Evolutionary conservation across 177 flowering plant genomes (phyloP).

Genomic region (Vitis hybrid): DNA sequence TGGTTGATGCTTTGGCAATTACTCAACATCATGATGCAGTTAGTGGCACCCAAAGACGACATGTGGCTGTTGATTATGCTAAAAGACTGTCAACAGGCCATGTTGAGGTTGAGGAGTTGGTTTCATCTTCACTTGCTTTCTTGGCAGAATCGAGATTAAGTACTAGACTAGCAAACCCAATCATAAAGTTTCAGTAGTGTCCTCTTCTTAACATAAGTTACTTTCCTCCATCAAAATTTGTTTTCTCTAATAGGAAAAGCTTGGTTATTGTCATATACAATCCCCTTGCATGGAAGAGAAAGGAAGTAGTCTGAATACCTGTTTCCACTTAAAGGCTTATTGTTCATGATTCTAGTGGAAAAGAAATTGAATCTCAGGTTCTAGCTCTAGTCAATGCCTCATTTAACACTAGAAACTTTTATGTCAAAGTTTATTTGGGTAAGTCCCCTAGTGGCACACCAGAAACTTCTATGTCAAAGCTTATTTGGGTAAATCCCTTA

Average conservation of each 20-base stretch:
- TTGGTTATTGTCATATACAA: conserved; percentile 74
- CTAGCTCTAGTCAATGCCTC: conserved; percentile 50
- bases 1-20: conserved; percentile 89
- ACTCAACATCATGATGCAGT: conserved; percentile 99
- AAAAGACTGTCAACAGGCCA: conserved; percentile 73
- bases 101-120: conserved; percentile 73
- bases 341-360: conserved; percentile 70
- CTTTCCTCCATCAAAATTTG: conserved; percentile 80
- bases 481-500: conserved; percentile 54
- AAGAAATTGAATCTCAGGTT: conserved; percentile 63
- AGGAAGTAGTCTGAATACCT: conserved; percentile 73
- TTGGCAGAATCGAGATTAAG: conserved; percentile 37
- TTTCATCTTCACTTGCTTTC: conserved; percentile 66
- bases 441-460: too few species aligned
- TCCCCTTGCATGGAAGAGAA: conserved; percentile 85
- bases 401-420: conserved; percentile 29
- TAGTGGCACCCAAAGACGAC: conserved; percentile 84
- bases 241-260: conserved; percentile 51
- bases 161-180: conserved; percentile 29
- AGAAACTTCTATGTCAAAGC: conserved; percentile 48
- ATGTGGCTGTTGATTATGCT: conserved; percentile 95
- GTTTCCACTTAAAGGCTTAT: conserved; percentile 46
- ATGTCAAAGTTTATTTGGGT: too few species aligned
- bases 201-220: conserved; percentile 88
- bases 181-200: conserved; percentile 71